phyloP scores from a whole-genome alignment of 2,329 filamentous ascomycete genomes.

The Hymenotorrendiella dingleyae region DNA sequence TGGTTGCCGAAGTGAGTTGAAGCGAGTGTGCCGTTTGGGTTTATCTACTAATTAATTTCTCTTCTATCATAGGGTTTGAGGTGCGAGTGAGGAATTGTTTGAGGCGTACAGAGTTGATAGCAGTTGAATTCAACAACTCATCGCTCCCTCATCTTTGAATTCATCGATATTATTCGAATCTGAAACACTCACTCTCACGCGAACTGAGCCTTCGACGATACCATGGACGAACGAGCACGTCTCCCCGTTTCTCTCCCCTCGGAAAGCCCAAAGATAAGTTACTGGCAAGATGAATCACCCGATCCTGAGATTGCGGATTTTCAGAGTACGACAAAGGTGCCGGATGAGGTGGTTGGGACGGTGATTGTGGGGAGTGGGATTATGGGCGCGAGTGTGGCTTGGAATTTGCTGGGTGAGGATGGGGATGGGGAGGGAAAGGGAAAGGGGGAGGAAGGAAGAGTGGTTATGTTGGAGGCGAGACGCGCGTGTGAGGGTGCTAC shows the following conservation, averaged over 20 bases:
- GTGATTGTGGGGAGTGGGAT: conserved; percentile 24
- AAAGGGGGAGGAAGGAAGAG: conserved; percentile 10
- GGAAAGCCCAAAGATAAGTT: conserved; percentile 28
- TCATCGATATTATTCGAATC: neutral
- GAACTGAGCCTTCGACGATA: neutral
- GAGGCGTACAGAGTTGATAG: neutral
- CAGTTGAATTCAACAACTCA: neutral
- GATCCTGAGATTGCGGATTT: conserved; percentile 28
- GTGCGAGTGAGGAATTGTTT: no score
- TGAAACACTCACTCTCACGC: neutral
- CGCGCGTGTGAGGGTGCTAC: conserved; percentile 33
- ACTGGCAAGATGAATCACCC: conserved; percentile 33
- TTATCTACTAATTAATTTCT: no score
- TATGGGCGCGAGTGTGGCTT: conserved; percentile 18
- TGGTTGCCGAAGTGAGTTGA: no score
- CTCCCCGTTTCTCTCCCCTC: conserved; percentile 27
- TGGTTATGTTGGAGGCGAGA: conserved; percentile 33
- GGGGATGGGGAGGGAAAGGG: neutral
- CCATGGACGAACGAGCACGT: conserved; percentile 18
- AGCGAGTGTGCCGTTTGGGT: no score
- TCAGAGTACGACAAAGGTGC: conserved; percentile 18
- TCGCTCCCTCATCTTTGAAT: neutral
- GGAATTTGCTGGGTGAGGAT: conserved; percentile 21
- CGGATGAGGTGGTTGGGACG: conserved; percentile 11
- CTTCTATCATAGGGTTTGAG: no score